Conservation (phyloP, 495 filamentous ascomycete genomes). For the Hypoxylon fuscum region DNA sequence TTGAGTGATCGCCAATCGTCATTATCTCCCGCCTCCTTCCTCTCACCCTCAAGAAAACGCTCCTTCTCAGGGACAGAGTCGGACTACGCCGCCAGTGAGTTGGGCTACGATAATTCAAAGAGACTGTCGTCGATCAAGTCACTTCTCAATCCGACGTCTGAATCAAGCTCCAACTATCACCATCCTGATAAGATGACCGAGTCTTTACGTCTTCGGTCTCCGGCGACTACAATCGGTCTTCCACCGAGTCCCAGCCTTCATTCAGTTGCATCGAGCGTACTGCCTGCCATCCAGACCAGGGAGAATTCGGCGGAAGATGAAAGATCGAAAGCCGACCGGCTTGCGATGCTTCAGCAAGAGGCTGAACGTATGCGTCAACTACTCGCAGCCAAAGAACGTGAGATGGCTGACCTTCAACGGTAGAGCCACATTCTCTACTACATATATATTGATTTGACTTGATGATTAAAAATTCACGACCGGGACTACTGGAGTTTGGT, state of each 20-base stretch:
- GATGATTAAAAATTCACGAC: constrained; percentile 22
- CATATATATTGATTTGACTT: background rate
- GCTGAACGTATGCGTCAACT: constrained; percentile 79
- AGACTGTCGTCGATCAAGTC: constrained; percentile 82
- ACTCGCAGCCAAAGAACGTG: constrained; percentile 78
- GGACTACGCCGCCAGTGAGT: constrained; percentile 44
- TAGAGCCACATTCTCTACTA: constrained; percentile 13
- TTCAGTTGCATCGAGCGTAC: constrained; percentile 42
- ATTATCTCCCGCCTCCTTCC: constrained; percentile 60
- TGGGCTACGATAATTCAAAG: constrained; percentile 54
- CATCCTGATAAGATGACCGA: constrained; percentile 38
- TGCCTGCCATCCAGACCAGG: constrained; percentile 46
- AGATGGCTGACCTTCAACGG: constrained; percentile 72
- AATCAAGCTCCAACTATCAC: constrained; percentile 29
- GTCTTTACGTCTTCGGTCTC: constrained; percentile 46
- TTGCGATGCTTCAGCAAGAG: constrained; percentile 74
- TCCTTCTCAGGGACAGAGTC: constrained; percentile 67
- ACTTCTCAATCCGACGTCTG: constrained; percentile 72
- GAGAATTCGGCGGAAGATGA: constrained; percentile 61
- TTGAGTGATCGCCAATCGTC: constrained; percentile 57
- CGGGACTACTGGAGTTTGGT: constrained; percentile 16
- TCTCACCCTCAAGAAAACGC: constrained; percentile 68
- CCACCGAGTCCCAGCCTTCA: constrained; percentile 50
- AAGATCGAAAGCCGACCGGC: constrained; percentile 65
- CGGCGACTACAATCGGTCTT: constrained; percentile 43